Base-by-base conservation (phyloP, 2,329 filamentous ascomycete genomes). In the Macrophomina tecta region DNA sequence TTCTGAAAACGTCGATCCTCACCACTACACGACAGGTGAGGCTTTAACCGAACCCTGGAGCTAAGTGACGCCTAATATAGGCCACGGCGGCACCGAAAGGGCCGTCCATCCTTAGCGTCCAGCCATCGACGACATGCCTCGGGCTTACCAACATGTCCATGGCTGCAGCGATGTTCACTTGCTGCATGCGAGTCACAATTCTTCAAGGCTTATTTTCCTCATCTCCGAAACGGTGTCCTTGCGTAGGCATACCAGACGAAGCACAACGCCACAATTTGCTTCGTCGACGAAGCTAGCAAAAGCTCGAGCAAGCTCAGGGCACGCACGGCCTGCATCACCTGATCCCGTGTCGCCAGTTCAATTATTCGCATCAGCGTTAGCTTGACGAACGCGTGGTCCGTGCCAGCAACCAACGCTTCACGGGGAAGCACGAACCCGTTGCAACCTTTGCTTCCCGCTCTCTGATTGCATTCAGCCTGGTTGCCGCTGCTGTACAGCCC, bases 1-100 rank as follows among this genome's bases (percentile, higher is more conserved):
- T 66, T 45, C 53, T 58, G 46, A 45, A 56, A 58, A 52, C 64
- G 64, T 66, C 64, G 53, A 66, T 60, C 64, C 28, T 60, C 64
- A 53, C 46, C 64, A 60, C 23, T 11, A 12, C 62, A 56, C 58
- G n/a, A 62, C 42, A 42, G 42, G 28, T 62, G 58, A 28, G 58
- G 28, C 63, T 48, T 55, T 56, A 56, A 46, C 49, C 52, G 51
- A 40, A 55, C 63, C 63, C 63, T 65, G 63, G 51, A 14, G 42
- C 51, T 65, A 65, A 28, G 23, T 28, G 63, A 34, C 51, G 40
- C 30, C 63, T 49, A 49, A 36, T 65, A 65, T 65, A 65, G 63
- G 48, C 36, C 40, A 48, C 63, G 63, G 63, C 63, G 52, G 58
- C 63, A 65, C 63, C 63, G 63, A 56, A 65, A 65, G 51, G 40